A percentile compares a stretch with the other conserved stretches of the same genome.
phyloP scores from a whole-genome alignment of 768 basidiomycete genomes.

The Amanita fuliginea region DNA sequence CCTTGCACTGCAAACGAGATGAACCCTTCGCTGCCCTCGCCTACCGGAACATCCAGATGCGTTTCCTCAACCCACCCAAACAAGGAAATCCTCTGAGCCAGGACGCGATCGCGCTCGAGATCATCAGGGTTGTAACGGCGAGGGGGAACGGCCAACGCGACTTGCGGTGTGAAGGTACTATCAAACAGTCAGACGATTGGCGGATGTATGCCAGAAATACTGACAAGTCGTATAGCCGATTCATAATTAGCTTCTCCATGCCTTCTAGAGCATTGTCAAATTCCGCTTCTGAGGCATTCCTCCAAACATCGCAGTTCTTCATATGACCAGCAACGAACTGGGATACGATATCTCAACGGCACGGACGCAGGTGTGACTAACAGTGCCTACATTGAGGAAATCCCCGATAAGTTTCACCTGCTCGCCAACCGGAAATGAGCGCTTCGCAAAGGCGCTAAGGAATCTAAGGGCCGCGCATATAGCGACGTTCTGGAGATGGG shows the following conservation, averaged over 20 bases:
- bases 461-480: conserved; percentile 41
- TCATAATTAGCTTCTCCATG: conserved; percentile 99
- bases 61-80: conserved; percentile 85
- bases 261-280: conserved; percentile 97
- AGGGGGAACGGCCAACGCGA: conserved; percentile 51
- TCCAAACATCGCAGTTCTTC: conserved; percentile 79
- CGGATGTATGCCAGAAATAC: conserved; percentile 17
- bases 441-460: conserved; percentile 85
- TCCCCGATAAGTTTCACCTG: conserved; percentile 95
- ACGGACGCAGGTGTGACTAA: background rate
- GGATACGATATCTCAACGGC: background rate
- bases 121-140: conserved; percentile 87
- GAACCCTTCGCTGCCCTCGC: conserved; percentile 69
- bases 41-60: conserved; percentile 85
- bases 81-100: conserved; percentile 80
- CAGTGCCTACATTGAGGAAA: conserved; percentile 61
- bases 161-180: conserved; percentile 89
- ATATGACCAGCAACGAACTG: conserved; percentile 89
- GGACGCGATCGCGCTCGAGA: conserved; percentile 88
- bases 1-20: conserved; percentile 86
- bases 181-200: conserved; percentile 5
- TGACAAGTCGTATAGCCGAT: conserved; percentile 89
- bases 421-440: conserved; percentile 84
- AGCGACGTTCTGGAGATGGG: conserved; percentile 1
- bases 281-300: conserved; percentile 62